Evolutionary conservation across 1,284 basidiomycete species (phyloP).

Genomic region (Fomitopsis palustris): DNA sequence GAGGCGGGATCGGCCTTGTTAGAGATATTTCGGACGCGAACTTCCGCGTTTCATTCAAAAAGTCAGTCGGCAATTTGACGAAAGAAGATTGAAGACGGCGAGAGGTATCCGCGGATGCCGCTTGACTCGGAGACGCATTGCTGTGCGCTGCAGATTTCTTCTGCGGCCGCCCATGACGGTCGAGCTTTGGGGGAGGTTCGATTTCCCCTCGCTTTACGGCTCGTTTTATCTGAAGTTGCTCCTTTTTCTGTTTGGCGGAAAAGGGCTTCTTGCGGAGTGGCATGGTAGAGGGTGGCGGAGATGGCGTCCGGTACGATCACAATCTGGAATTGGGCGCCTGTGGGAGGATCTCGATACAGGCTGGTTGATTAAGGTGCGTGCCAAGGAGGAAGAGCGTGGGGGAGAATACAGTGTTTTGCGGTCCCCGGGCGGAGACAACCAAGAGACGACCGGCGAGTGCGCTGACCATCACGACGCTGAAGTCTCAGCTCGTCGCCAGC

Average conservation of each 20-base stretch:
- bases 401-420: too few relatives aligned
- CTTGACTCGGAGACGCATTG: conserved; percentile 10
- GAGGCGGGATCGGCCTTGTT: conserved; percentile 52
- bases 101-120: conserved; percentile 36
- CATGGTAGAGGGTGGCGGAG: conserved; percentile 29
- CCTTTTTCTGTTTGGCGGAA: conserved; percentile 70
- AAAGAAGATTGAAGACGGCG: conserved; percentile 71
- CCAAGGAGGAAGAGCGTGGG: too few relatives aligned
- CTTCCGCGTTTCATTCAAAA: conserved; percentile 59
- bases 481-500: neutral
- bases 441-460: neutral
- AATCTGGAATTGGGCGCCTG: neutral
- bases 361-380: too few relatives aligned
- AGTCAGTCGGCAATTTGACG: conserved; percentile 57
- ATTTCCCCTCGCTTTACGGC: conserved; percentile 79
- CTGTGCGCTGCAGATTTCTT: conserved; percentile 20
- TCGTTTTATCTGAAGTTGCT: conserved; percentile 69
- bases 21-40: conserved; percentile 56
- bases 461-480: neutral
- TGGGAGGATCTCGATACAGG: neutral
- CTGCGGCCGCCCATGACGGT: conserved; percentile 15
- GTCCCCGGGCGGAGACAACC: neutral
- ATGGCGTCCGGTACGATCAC: neutral
- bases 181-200: conserved; percentile 34
- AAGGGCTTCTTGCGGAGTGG: conserved; percentile 49